Evolutionary conservation across 257 asterid species (phyloP), one percentile per base, ranked within the genome.

Genomic region (Solanum ossicruentum): DNA sequence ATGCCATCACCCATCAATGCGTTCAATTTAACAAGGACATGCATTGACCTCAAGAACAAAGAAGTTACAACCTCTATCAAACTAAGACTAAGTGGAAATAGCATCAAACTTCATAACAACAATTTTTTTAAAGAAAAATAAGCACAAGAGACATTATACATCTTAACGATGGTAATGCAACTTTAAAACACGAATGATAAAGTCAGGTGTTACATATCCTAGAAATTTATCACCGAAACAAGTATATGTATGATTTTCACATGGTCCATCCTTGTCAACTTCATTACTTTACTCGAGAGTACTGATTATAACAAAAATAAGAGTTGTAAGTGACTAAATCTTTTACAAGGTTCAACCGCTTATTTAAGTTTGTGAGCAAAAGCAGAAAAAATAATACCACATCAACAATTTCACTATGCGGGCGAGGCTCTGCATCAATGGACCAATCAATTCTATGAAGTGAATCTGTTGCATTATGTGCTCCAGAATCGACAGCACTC

Each of bases 381-480:
- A 80, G 69, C 77, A 75, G 55, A 88, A 72, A 82, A 86, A 86
- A 70, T 86, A 85, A 21, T 92, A 94, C 99, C 94, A 96, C 93
- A 83, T 93, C 97, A 75, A 86, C 87, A 86, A 92, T 81, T 89
- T 91, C 80, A 73, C 83, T 71, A 85, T 90, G 86, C 36, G 92
- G 57, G 2, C 69, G 52, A 58, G 84, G 87, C 90, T 92, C 91
- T 88, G 93, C 96, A 55, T 86, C 87, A 83, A 91, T 72, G 28
- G 97, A 96, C 98, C 99, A 96, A 86, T 88, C 93, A 80, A 96
- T 85, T 89, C 89, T 92, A 85, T 92, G 96, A 86, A 96, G 95
- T 65, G 99, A 93, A 39, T 94, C 89, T 41, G 98, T 94, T 85
- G 98, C 97, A 0, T 88, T 91, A 89, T 96, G 98, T 21, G 97